Evolutionary conservation across 2,329 filamentous ascomycete species (phyloP), one percentile per base, ranked within the genome.

Genomic region (Botrytis deweyae): DNA sequence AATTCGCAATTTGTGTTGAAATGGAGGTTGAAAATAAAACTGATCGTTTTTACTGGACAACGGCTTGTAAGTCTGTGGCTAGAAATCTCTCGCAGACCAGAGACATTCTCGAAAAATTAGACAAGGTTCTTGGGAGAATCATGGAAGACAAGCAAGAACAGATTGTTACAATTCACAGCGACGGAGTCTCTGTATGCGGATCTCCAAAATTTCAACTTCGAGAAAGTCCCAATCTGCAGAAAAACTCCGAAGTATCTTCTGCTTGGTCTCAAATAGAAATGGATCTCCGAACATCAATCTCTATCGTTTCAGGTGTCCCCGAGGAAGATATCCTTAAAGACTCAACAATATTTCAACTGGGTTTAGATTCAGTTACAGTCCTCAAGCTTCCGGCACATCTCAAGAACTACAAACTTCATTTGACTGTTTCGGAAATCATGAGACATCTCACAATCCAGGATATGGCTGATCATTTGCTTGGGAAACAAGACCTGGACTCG

Each of bases 351-450:
- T 97, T 96, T 81, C 91, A 96, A 76, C 86, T 98, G 2, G 95
- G 95, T 0, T 88, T 98, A 1, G 95, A 98, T 81, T 98, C 95
- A 0, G 97, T 98, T 81, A 95, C 91, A 76, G 92, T 94, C 1
- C 96, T 98, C 83, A 97, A 96, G 79, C 90, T 94, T 5, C 89
- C 90, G 14, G 88, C 91, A 0, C 84, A 94, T 12, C 84, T 98
- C 6, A 90, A 89, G 61, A 92, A 88, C 77, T 83, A 86, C 61
- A 88, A 86, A 0, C 82, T 97, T 12, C 82, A 83, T 20, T 81
- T 97, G 1, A 86, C 87, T 49, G 92, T 95, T 4, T 90, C 92
- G 61, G 88, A 93, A 58, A 88, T 97, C 78, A 83, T 97, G 4
- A 88, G 85, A 74, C 89, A 90, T 1, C 85, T 87, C 6, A 93